Conservation (phyloP, 192 early-diverging fungal genomes). For the Bifiguratus adelaidae region DNA sequence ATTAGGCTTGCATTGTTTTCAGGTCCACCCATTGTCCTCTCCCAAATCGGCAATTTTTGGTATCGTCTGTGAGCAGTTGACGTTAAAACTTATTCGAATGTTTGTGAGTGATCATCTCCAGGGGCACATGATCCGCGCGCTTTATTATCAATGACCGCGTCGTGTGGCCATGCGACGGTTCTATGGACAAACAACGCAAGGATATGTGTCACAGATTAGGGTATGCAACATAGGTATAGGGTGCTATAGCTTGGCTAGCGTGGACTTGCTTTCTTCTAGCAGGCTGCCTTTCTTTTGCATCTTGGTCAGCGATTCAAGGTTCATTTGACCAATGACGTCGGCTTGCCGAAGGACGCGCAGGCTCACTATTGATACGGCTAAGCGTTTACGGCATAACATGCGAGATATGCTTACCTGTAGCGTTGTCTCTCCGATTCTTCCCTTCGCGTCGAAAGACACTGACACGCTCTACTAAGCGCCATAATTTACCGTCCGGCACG, state of each 20-base stretch:
- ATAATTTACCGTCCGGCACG: conserved; percentile 47
- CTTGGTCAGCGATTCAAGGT: too few species aligned
- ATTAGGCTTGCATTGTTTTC: background rate
- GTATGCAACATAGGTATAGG: too few species aligned
- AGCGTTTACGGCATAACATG: background rate
- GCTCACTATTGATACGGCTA: conserved; percentile 22
- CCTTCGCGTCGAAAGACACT: conserved; percentile 73
- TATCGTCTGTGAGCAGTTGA: background rate
- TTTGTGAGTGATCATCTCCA: background rate
- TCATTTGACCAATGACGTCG: conserved; percentile 40
- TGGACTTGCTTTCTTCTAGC: too few species aligned
- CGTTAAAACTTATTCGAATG: background rate
- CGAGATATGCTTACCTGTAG: conserved; percentile 36
- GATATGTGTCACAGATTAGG: too few species aligned
- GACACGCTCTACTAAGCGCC: conserved; percentile 74
- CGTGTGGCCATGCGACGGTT: too few species aligned
- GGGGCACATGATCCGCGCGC: too few species aligned
- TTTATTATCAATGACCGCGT: too few species aligned
- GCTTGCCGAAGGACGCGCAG: conserved; percentile 41
- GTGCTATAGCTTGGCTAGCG: too few species aligned
- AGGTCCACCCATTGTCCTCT: background rate
- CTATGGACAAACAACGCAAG: too few species aligned
- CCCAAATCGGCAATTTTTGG: background rate
- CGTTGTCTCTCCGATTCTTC: conserved; percentile 77
- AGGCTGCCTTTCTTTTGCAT: too few species aligned